These are phyloP conservation scores for Colletotrichum zoysiae DNA, from an alignment of 2,329 filamentous ascomycete genomes.

Conservation along the genomic window DNA sequence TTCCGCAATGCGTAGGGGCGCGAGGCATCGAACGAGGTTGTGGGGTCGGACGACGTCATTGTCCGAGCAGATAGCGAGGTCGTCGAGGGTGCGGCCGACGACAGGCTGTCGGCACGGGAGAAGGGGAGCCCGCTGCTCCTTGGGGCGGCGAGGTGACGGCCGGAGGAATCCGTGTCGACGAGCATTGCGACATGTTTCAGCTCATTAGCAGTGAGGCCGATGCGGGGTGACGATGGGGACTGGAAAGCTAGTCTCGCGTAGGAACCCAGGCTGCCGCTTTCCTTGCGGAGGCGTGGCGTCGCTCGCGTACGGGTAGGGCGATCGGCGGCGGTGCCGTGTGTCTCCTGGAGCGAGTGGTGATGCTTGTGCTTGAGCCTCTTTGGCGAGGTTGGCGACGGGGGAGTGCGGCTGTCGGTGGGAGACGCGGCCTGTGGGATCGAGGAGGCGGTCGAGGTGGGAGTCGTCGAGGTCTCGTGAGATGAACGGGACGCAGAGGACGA, in stretches of 20 bases:
- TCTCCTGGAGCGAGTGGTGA: slow-evolving; percentile 33
- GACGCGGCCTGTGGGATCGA: slow-evolving; percentile 33
- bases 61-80: slow-evolving; percentile 57
- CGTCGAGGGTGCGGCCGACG: slow-evolving; percentile 59
- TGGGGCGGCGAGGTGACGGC: slow-evolving; percentile 43
- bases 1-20: slow-evolving; percentile 77
- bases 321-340: slow-evolving; percentile 15
- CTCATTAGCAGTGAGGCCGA: slow-evolving; percentile 44
- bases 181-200: slow-evolving; percentile 55
- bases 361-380: slow-evolving; percentile 33
- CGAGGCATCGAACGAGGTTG: slow-evolving; percentile 56
- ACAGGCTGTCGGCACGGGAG: slow-evolving; percentile 60
- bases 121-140: slow-evolving; percentile 53
- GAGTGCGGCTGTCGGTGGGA: slow-evolving; percentile 34
- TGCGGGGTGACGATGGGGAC: slow-evolving; percentile 25
- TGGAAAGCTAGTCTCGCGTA: slow-evolving; percentile 31
- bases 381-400: slow-evolving; percentile 43
- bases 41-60: slow-evolving; percentile 63
- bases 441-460: slow-evolving; percentile 34
- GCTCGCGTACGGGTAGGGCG: slow-evolving; percentile 23
- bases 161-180: slow-evolving; percentile 45
- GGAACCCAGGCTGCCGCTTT: slow-evolving; percentile 34
- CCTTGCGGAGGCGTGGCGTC: slow-evolving; percentile 32
- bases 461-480: slow-evolving; percentile 43
- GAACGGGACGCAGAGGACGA: slow-evolving; percentile 46